Base-by-base conservation (phyloP, 441 rosid genomes). In the Eutrema salsugineum region DNA sequence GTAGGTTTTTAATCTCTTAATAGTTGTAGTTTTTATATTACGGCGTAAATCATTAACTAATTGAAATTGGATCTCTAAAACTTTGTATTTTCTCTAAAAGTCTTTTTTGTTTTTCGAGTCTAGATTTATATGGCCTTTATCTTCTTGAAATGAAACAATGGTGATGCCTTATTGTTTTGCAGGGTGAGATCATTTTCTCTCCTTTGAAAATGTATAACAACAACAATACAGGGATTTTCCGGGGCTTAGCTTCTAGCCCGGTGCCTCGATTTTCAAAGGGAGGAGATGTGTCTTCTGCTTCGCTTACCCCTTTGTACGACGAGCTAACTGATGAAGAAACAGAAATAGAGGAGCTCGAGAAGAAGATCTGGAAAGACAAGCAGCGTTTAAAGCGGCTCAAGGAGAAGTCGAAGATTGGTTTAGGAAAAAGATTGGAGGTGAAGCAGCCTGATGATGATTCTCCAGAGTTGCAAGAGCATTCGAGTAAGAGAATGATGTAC, bases 301-400 rank as follows among this genome's bases (percentile, higher is more conserved):
- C 76, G 0, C 86, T 63, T 76, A 73, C 77, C 0, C 63, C 73
- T 0, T 67, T 70, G 67, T 85, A 77, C 50, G 87, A 86, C 50
- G 92, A 87, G 20, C 82, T 63, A 51, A 75, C 80, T 47, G 95
- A 87, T 70, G 90, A 86, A 32, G 96, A 90, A 49, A 67, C 78
- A 40, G 96, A 80, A 8, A 83, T 87, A 38, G 91, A 85, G 67
- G 96, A 87, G 79, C 97, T 94, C 6, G 93, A 92, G 84, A 81
- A 83, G 77, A 81, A 91, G 80, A 81, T 92, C 84, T 92, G 97
- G 98, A 86, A 73, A 80, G 84, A 89, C 83, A 86, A 85, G 17
- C 73, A 85, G 84, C 97, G 90, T 71, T 64, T 85, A 30, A 94
- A 82, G 70, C 72, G 80, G 80, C 85, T 86, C 35, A 92, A 85